Evolutionary conservation across 176 grass and related monocot genomes (phyloP).

Genomic region (Guadua angustifolia): DNA sequence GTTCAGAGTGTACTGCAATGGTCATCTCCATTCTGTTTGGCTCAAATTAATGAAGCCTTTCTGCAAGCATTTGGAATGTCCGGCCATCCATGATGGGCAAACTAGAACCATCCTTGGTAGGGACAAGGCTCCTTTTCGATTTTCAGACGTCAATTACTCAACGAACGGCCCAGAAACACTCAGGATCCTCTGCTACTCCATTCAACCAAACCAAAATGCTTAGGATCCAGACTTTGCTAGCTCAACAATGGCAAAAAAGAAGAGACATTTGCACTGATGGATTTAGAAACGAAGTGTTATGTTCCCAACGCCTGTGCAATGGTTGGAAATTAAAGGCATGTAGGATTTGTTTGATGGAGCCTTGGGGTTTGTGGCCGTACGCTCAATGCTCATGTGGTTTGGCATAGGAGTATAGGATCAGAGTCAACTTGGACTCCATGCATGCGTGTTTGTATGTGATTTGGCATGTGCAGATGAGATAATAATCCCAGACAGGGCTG

Average conservation of each 20-base stretch:
- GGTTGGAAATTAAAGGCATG: constrained; percentile 6
- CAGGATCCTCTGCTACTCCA: not conserved
- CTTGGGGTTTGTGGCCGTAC: constrained; percentile 57
- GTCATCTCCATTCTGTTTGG: not conserved
- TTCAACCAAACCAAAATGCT: not conserved
- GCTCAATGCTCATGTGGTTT: constrained; percentile 58
- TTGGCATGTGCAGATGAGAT: constrained; percentile 70
- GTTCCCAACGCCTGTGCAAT: constrained; percentile 54
- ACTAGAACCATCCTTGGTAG: not conserved
- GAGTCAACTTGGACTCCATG: constrained; percentile 54
- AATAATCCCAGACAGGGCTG: constrained; percentile 67
- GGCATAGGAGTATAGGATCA: constrained; percentile 10
- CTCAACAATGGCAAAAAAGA: constrained; percentile 5
- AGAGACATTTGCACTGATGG: not conserved
- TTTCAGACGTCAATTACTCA: not conserved
- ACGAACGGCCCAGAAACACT: not conserved
- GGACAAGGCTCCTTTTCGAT: not conserved
- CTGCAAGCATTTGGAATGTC: not conserved
- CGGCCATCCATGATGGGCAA: constrained; percentile 1
- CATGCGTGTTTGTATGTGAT: constrained; percentile 51
- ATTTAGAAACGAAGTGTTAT: constrained; percentile 42
- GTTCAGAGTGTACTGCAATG: not conserved
- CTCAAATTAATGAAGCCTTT: not conserved
- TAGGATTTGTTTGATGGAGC: constrained; percentile 45
- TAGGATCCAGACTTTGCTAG: not conserved